Evolutionary conservation across 2,329 filamentous ascomycete genomes (phyloP).

Genomic region (Verticillium longisporum): DNA sequence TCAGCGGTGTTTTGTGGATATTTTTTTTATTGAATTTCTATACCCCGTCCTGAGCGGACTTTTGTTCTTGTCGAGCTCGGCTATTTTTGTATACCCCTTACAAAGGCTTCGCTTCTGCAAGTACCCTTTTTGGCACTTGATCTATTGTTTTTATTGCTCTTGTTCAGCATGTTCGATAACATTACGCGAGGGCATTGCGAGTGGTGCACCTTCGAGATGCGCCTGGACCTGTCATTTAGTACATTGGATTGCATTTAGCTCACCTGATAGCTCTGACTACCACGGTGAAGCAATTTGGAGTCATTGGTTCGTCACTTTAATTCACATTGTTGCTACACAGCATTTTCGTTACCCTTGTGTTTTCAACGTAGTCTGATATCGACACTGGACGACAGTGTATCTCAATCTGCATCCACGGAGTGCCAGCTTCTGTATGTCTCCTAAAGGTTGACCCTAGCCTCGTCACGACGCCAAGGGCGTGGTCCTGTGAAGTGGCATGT

Average conservation of each 20-base stretch:
- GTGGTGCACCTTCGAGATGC: background rate
- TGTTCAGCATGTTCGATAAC: background rate
- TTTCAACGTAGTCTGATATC: no score
- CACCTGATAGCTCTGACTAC: background rate
- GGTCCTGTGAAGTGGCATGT: no score
- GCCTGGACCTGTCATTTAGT: background rate
- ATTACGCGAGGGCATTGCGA: background rate
- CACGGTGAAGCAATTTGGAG: background rate
- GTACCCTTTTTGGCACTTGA: background rate
- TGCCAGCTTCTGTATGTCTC: no score
- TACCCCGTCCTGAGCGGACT: constrained; percentile 11
- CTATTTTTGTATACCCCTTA: background rate
- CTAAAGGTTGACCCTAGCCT: no score
- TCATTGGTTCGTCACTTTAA: background rate
- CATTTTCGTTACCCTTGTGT: no score
- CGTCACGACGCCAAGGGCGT: no score
- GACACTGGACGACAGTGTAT: no score
- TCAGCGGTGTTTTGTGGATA: constrained; percentile 3
- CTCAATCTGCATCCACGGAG: no score
- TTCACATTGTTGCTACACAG: no score
- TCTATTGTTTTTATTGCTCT: background rate
- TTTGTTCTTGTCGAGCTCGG: constrained; percentile 3
- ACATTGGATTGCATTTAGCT: background rate
- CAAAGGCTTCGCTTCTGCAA: background rate
- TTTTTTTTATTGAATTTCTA: constrained; percentile 7